phyloP scores from a whole-genome alignment of 2,329 filamentous ascomycete genomes.

The Mollisia scopiformis region DNA sequence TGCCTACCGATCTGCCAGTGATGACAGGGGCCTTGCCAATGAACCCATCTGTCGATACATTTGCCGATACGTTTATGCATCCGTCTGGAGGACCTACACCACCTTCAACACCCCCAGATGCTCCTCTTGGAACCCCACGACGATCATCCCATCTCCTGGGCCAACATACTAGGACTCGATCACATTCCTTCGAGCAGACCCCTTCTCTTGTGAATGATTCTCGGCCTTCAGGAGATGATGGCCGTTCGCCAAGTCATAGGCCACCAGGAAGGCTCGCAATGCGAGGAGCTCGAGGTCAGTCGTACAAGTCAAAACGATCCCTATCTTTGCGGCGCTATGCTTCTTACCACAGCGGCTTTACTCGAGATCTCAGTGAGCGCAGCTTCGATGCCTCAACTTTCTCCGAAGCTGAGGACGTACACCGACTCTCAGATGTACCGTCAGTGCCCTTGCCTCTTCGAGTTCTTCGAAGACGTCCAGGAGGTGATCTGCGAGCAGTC shows the following conservation, averaged over 20 bases:
- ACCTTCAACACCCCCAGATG: conserved; percentile 61
- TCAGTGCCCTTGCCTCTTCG: conserved; percentile 57
- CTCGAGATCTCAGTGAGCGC: conserved; percentile 51
- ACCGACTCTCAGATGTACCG: conserved; percentile 47
- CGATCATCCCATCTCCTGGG: conserved; percentile 59
- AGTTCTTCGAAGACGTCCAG: conserved; percentile 71
- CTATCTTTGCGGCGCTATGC: conserved; percentile 57
- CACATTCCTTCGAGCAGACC: conserved; percentile 38
- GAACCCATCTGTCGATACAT: conserved; percentile 54
- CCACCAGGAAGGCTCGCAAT: conserved; percentile 25
- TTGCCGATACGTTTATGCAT: conserved; percentile 54
- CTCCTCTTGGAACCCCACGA: conserved; percentile 48
- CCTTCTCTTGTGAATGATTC: conserved; percentile 33
- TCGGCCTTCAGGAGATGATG: conserved; percentile 26
- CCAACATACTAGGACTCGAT: conserved; percentile 39
- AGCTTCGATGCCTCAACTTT: conserved; percentile 66
- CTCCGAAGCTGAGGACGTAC: conserved; percentile 57
- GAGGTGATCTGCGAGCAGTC: conserved; percentile 73
- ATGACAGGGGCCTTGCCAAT: conserved; percentile 49
- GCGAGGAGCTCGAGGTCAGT: conserved; percentile 21
- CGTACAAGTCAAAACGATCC: conserved; percentile 52
- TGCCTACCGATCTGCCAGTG: conserved; percentile 50
- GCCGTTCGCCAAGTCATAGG: conserved; percentile 27
- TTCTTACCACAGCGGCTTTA: conserved; percentile 62
- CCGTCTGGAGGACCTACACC: conserved; percentile 59